These are phyloP conservation scores for Emergomyces orientalis DNA, from an alignment of 2,329 filamentous ascomycete genomes.

Conservation along the genomic window DNA sequence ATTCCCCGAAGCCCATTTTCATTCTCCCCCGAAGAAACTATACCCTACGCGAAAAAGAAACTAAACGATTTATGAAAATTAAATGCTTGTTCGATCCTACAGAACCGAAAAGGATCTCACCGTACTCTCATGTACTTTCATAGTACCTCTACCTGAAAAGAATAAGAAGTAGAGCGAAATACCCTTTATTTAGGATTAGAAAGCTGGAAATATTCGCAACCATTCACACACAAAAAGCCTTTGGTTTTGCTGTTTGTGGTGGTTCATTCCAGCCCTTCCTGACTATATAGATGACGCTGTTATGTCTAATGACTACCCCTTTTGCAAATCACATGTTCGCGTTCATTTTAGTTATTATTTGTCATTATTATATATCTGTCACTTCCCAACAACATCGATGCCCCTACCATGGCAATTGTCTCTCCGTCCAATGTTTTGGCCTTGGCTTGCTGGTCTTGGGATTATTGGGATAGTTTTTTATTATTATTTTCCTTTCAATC, in stretches of 20 bases:
- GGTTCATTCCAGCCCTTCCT: not conserved
- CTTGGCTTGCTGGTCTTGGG: not conserved
- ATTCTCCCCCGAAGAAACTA: constrained; percentile 40
- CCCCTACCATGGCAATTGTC: not conserved
- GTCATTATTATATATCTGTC: not conserved
- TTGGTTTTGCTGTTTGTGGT: not conserved
- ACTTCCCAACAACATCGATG: not conserved
- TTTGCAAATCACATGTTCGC: not conserved
- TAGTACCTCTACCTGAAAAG: not conserved
- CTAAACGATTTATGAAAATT: constrained; percentile 11
- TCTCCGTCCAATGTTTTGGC: not conserved
- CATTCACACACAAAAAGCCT: not conserved
- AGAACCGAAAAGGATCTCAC: not conserved
- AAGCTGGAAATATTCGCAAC: not conserved
- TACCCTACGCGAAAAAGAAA: constrained; percentile 18
- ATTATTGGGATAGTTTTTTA: not conserved
- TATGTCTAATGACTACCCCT: not conserved
- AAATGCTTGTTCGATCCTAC: not conserved
- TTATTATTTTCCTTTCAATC: not conserved
- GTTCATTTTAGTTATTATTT: not conserved
- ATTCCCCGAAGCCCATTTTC: constrained; percentile 77
- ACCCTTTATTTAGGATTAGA: not conserved
- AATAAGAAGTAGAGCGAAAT: not conserved
- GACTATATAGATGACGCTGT: not conserved
- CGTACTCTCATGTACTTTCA: not conserved